phyloP scores from a whole-genome alignment of 805 yeast species.

The Komagataella mondaviorum region DNA sequence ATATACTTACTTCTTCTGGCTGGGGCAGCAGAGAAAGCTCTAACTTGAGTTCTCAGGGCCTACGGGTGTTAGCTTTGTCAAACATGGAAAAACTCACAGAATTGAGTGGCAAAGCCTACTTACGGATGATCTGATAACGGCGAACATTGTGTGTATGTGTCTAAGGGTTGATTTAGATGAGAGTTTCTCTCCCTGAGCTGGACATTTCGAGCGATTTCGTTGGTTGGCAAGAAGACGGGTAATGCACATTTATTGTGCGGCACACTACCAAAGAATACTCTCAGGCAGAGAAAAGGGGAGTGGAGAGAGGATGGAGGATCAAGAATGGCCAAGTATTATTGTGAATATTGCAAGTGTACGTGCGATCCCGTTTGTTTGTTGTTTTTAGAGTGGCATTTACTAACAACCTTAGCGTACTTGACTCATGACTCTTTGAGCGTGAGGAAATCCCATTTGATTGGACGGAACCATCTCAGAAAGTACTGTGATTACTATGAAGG shows the following conservation, averaged over 20 bases:
- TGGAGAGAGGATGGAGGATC: neutral
- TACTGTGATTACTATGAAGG: conserved; percentile 67
- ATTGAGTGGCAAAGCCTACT: neutral
- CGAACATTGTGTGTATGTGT: conserved; percentile 3
- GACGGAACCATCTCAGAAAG: conserved; percentile 59
- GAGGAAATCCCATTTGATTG: conserved; percentile 64
- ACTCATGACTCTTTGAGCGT: conserved; percentile 88
- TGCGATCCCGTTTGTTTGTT: conserved; percentile 1
- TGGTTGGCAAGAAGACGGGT: neutral
- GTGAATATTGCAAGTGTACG: conserved; percentile 66
- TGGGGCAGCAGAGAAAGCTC: conserved; percentile 21
- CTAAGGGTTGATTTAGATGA: neutral
- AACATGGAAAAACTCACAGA: neutral
- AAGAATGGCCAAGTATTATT: conserved; percentile 57
- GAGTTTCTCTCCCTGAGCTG: neutral
- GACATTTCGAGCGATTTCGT: neutral
- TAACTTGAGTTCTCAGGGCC: conserved; percentile 14
- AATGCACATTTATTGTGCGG: neutral
- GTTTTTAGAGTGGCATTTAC: neutral
- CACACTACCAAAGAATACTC: neutral
- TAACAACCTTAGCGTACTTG: conserved; percentile 31
- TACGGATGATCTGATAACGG: conserved; percentile 7
- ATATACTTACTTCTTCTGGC: conserved; percentile 16
- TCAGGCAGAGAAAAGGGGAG: neutral
- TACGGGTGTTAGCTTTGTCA: conserved; percentile 1